Base-by-base conservation (phyloP, 306 rosid species). In the Erythrophleum fordii region DNA sequence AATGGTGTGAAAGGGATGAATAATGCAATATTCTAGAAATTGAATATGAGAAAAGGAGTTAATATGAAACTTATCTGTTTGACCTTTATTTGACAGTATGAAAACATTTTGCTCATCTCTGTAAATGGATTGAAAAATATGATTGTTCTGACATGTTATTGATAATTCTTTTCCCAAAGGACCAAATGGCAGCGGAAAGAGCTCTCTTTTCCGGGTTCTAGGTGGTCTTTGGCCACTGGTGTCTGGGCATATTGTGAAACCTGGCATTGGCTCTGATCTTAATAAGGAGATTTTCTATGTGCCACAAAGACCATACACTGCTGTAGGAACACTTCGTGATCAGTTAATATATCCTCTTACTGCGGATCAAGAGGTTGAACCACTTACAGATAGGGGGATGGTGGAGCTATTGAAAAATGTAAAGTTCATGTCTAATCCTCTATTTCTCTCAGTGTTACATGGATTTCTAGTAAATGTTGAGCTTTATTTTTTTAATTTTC, bases 181-280 rank as follows among this genome's bases (percentile, higher is more conserved):
- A 90, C 99, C 99, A 82, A 96, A 96, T 88, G 99, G 99, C 52
- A 96, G 99, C 69, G 99, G 99, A 72, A 96, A 96, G 89, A 96
- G 99, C 88, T 93, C 99, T 5, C 99, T 96, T 84, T 96, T 96
- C 85, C 91, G 99, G 64, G 99, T 96, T 85, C 83, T 96, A 77
- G 99, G 99, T 28, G 99, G 99, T 78, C 98, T 96, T 49, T 96
- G 99, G 99, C 99, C 99, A 22, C 78, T 96, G 80, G 90, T 93
- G 60, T 92, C 97, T 77, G 99, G 99, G 58, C 88, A 89, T 88
- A 93, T 96, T 60, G 96, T 92, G 84, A 96, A 96, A 82, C 99
- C 99, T 53, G 99, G 98, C 78, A 86, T 89, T 86, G 99, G 99
- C 77, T 89, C 98, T 76, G 94, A 96, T 89, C 99, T 96, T 77